Conservation (phyloP, 441 rosid species). For the Pelargonium australe region DNA sequence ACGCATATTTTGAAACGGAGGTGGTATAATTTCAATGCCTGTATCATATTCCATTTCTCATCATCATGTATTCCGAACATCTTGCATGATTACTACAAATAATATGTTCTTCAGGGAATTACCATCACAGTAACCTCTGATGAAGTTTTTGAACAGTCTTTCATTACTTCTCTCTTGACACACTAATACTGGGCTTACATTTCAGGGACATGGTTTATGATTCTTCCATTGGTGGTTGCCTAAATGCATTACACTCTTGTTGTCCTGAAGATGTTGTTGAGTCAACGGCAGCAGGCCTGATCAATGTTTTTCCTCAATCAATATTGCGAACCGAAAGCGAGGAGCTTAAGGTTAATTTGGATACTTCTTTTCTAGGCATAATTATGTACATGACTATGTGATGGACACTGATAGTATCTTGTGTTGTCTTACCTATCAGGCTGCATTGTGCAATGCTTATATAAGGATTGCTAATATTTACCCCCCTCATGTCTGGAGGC, state of each 20-base stretch:
- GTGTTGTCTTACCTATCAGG: constrained; percentile 37
- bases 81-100: too few relatives aligned
- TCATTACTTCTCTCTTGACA: constrained; percentile 9
- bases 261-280: constrained; percentile 72
- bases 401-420: constrained; percentile 2
- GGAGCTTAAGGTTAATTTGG: constrained; percentile 76
- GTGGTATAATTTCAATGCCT: too few relatives aligned
- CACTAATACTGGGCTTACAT: constrained; percentile 21
- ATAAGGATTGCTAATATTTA: constrained; percentile 65
- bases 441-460: constrained; percentile 70
- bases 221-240: constrained; percentile 82
- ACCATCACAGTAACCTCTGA: not conserved
- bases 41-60: too few relatives aligned
- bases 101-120: not conserved
- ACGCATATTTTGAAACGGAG: too few relatives aligned
- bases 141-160: constrained; percentile 11
- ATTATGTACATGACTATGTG: not conserved
- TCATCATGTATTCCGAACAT: too few relatives aligned
- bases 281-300: constrained; percentile 66
- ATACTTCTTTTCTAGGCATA: constrained; percentile 22
- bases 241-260: constrained; percentile 45
- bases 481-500: constrained; percentile 81
- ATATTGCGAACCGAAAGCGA: constrained; percentile 73
- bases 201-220: constrained; percentile 71
- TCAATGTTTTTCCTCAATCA: constrained; percentile 52